A percentile compares a stretch with the other conserved stretches of the same genome.
phyloP scores from a whole-genome alignment of 177 flowering plant genomes.

The Vitis hybrid region DNA sequence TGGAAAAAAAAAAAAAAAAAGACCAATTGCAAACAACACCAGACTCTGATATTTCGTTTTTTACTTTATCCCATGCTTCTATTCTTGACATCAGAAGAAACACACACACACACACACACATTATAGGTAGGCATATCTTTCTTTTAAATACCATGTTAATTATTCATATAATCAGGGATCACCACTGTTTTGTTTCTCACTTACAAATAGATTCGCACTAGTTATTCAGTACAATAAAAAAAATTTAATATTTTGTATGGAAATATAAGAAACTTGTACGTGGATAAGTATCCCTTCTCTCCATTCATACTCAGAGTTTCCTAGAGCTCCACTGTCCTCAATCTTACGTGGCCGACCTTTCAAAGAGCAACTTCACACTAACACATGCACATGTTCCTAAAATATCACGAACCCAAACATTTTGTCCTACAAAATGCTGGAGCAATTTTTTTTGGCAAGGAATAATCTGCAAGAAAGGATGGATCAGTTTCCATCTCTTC shows the following conservation, averaged over 20 bases:
- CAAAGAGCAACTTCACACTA: constrained; percentile 1
- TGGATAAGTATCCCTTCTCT: background rate
- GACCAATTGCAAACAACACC: no score
- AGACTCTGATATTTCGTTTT: no score
- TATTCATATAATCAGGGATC: background rate
- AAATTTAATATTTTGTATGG: background rate
- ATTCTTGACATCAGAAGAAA: background rate
- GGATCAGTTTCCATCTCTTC: constrained; percentile 59
- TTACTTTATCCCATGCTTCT: no score
- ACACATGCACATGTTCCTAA: background rate
- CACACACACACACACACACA: background rate
- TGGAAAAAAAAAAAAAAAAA: no score
- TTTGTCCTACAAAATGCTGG: constrained; percentile 44
- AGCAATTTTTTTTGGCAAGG: constrained; percentile 58
- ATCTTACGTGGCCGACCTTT: background rate
- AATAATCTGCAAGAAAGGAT: constrained; percentile 47
- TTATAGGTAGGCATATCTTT: background rate
- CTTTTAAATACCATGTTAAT: background rate
- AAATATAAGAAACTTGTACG: background rate
- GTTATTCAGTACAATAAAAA: background rate
- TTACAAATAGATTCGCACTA: background rate
- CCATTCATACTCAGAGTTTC: background rate
- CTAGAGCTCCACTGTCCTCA: background rate
- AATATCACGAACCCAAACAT: constrained; percentile 39
- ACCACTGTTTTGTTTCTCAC: background rate